These are phyloP conservation scores for Xylaria hypoxylon DNA, from an alignment of 2,329 filamentous ascomycete genomes.

Conservation along the genomic window DNA sequence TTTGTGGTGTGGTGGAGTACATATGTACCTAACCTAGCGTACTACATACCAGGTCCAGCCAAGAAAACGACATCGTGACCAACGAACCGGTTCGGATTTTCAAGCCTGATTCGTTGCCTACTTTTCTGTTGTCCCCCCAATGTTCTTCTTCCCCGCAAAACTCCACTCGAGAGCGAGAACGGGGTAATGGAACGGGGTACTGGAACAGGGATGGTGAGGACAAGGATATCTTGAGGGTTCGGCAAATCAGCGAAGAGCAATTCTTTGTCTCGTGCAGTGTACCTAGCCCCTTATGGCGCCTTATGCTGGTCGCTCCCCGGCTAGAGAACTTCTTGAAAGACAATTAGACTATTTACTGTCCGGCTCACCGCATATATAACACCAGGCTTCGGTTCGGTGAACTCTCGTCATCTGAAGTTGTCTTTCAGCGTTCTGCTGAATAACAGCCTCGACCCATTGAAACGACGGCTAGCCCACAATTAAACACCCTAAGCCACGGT, in stretches of 20 bases:
- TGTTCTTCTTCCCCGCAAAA: conserved; percentile 35
- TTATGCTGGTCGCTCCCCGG: conserved; percentile 10
- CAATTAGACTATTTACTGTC: background rate
- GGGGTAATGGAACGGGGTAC: conserved; percentile 7
- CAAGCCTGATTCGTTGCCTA: conserved; percentile 22
- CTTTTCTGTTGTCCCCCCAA: conserved; percentile 18
- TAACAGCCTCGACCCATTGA: conserved; percentile 8
- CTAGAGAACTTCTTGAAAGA: background rate
- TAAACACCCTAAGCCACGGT: conserved; percentile 17
- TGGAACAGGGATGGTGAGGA: conserved; percentile 19
- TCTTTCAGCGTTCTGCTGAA: conserved; percentile 10
- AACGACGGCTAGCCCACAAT: conserved; percentile 30
- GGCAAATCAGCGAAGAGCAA: conserved; percentile 34
- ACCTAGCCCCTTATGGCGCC: too few relatives aligned
- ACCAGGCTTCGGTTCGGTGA: conserved; percentile 15
- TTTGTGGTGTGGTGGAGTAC: background rate
- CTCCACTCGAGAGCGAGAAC: conserved; percentile 21
- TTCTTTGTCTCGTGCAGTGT: conserved; percentile 4
- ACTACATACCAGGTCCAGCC: conserved; percentile 6
- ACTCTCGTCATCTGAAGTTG: conserved; percentile 7
- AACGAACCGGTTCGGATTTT: conserved; percentile 23
- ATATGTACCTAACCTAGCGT: background rate
- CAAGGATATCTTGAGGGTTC: conserved; percentile 19
- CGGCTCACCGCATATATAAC: conserved; percentile 11
- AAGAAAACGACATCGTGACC: conserved; percentile 27